A percentile compares a stretch with the other conserved stretches of the same genome.
Conservation (phyloP, 2,329 filamentous ascomycete genomes). For the Coniochaeta prunicola region DNA sequence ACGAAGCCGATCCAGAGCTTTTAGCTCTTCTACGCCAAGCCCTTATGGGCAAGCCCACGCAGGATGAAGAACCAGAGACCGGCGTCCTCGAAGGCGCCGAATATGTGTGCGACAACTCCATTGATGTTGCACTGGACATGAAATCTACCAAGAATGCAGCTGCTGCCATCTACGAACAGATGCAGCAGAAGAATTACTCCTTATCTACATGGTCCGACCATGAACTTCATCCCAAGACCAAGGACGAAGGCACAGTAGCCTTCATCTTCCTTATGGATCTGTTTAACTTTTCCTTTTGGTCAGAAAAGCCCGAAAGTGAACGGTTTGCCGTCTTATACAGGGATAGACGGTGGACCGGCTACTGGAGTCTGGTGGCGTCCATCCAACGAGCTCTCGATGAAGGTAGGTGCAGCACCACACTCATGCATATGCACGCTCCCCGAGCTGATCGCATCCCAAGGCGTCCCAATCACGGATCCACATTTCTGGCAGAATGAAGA, state of each 20-base stretch:
- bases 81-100: slow-evolving; percentile 77
- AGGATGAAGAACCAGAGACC: slow-evolving; percentile 61
- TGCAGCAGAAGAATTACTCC: slow-evolving; percentile 78
- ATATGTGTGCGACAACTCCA: slow-evolving; percentile 83
- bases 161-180: slow-evolving; percentile 67
- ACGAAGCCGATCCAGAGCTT: slow-evolving; percentile 83
- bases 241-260: slow-evolving; percentile 71
- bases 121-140: slow-evolving; percentile 87
- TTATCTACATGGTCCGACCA: slow-evolving; percentile 82
- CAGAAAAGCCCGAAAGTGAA: slow-evolving; percentile 58
- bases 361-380: slow-evolving; percentile 87
- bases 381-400: slow-evolving; percentile 85
- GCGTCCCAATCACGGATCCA: slow-evolving; percentile 80
- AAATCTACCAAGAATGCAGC: slow-evolving; percentile 76
- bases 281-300: slow-evolving; percentile 97
- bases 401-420: slow-evolving; percentile 41
- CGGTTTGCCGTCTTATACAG: slow-evolving; percentile 79
- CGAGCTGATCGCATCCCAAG: slow-evolving; percentile 31
- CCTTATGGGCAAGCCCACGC: slow-evolving; percentile 51
- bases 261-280: slow-evolving; percentile 98
- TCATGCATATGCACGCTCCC: background rate
- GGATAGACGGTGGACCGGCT: slow-evolving; percentile 81
- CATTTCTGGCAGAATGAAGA: slow-evolving; percentile 77
- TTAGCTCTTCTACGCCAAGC: slow-evolving; percentile 79
- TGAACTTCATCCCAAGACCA: slow-evolving; percentile 78